A percentile compares a stretch with the other conserved stretches of the same genome.
Evolutionary conservation across 352 stramenopile genomes (phyloP).

Genomic region (Phytopythium chamaehyphon): DNA sequence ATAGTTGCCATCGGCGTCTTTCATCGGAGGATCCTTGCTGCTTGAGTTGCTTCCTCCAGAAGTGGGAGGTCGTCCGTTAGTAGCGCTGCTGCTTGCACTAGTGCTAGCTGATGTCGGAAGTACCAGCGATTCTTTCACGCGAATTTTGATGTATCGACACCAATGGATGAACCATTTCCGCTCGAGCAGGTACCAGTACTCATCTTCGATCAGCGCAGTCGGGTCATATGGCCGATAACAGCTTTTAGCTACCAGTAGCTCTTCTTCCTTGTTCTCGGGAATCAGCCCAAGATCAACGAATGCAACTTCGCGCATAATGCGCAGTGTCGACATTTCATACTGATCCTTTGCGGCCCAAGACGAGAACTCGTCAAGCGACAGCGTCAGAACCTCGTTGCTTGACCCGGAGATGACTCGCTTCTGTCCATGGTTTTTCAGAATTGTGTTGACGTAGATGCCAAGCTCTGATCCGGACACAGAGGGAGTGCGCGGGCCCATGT

Average conservation of each 20-base stretch:
- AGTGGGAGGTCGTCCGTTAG: slow-evolving; percentile 32
- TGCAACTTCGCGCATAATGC: slow-evolving; percentile 81
- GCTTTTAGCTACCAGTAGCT: slow-evolving; percentile 59
- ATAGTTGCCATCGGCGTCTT: slow-evolving; percentile 78
- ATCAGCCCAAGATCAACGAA: slow-evolving; percentile 81
- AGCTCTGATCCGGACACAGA: slow-evolving; percentile 78
- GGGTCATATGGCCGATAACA: slow-evolving; percentile 81
- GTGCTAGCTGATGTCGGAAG: slow-evolving; percentile 9
- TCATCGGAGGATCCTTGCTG: slow-evolving; percentile 62
- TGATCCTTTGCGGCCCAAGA: slow-evolving; percentile 57
- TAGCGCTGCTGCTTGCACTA: slow-evolving; percentile 13
- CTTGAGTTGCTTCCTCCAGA: slow-evolving; percentile 8
- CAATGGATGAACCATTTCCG: slow-evolving; percentile 85
- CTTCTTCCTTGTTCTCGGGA: slow-evolving; percentile 72
- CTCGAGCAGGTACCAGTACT: slow-evolving; percentile 82
- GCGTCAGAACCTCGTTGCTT: slow-evolving; percentile 26
- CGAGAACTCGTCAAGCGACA: slow-evolving; percentile 71
- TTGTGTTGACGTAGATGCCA: slow-evolving; percentile 69
- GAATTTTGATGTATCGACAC: slow-evolving; percentile 72
- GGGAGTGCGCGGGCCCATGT: slow-evolving; percentile 53
- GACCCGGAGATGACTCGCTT: slow-evolving; percentile 27
- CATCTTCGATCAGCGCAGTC: slow-evolving; percentile 65
- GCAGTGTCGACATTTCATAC: slow-evolving; percentile 74
- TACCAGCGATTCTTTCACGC: slow-evolving; percentile 27
- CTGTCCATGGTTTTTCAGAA: slow-evolving; percentile 58